A percentile compares a stretch with the other conserved stretches of the same genome.
Conservation (phyloP, 129 eudicot species). For the Apium graveolens region DNA sequence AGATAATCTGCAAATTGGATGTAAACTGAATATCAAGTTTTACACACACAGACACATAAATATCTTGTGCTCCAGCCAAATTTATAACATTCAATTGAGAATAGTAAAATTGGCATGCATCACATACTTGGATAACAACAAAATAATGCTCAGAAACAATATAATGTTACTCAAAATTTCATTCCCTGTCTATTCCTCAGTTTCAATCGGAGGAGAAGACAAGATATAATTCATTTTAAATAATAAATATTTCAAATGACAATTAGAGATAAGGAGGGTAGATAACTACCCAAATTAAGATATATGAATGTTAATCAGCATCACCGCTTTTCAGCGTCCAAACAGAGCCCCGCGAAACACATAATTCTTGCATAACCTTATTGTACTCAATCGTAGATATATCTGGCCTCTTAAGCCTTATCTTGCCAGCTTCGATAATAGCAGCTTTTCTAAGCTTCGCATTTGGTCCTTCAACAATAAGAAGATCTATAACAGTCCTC, state of each 20-base stretch:
- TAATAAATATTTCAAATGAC: neutral
- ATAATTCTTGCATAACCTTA: conserved; percentile 50
- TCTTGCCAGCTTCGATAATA: conserved; percentile 61
- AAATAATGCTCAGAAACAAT: neutral
- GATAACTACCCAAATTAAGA: neutral
- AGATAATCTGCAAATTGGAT: neutral
- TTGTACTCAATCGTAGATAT: conserved; percentile 35
- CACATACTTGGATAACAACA: neutral
- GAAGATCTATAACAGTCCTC: conserved; percentile 63
- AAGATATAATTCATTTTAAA: neutral
- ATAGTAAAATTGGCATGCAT: neutral
- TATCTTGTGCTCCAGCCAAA: neutral
- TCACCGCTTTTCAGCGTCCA: conserved; percentile 45
- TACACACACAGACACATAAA: neutral
- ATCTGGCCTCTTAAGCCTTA: conserved; percentile 50
- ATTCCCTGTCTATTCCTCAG: neutral
- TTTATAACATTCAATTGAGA: neutral
- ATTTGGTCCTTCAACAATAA: conserved; percentile 61
- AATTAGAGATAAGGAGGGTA: neutral
- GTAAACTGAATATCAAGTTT: neutral
- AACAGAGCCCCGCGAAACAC: conserved; percentile 30
- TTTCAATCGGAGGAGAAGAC: neutral
- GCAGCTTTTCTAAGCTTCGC: conserved; percentile 73
- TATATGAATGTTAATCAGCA: conserved; percentile 3
- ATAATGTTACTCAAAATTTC: neutral